These are phyloP conservation scores for Trichosporon ovoides DNA, from an alignment of 1,284 basidiomycete species.

Conservation along the genomic window DNA sequence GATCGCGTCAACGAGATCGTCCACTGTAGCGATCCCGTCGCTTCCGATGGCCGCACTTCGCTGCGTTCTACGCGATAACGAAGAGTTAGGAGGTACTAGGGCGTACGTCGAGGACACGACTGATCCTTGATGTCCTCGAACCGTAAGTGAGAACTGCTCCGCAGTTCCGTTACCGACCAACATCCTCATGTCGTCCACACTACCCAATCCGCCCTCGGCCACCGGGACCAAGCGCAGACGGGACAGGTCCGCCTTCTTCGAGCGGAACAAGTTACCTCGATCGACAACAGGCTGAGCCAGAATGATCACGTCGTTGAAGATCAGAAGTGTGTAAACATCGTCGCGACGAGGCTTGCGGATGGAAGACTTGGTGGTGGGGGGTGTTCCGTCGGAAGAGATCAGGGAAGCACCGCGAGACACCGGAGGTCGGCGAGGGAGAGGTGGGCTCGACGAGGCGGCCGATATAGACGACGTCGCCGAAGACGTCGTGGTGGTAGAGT, in stretches of 20 bases:
- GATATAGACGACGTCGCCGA: conserved; percentile 3
- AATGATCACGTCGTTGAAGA: conserved; percentile 66
- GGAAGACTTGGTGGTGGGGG: conserved; percentile 7
- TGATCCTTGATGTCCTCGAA: conserved; percentile 6
- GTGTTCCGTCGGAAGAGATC: conserved; percentile 6
- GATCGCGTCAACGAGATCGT: conserved; percentile 7
- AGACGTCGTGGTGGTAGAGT: conserved; percentile 1
- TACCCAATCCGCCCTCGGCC: conserved; percentile 37
- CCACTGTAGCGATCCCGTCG: conserved; percentile 8
- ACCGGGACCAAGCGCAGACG: conserved; percentile 26
- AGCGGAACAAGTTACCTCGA: conserved; percentile 22
- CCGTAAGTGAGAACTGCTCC: conserved; percentile 9
- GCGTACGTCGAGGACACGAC: conserved; percentile 5
- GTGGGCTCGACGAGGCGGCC: not conserved
- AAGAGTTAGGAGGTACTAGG: conserved; percentile 6
- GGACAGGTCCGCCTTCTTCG: conserved; percentile 22
- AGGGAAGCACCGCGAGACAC: not conserved
- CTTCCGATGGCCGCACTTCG: conserved; percentile 6
- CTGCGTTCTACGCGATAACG: conserved; percentile 15
- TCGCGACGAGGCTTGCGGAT: conserved; percentile 24
- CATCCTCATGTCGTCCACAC: conserved; percentile 31
- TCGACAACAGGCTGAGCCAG: conserved; percentile 49
- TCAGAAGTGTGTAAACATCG: conserved; percentile 54
- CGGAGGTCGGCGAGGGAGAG: not conserved
- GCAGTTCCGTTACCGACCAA: conserved; percentile 2